Evolutionary conservation across 148 eudicot genomes (phyloP).

Genomic region (Vaccinium corymbosum): DNA sequence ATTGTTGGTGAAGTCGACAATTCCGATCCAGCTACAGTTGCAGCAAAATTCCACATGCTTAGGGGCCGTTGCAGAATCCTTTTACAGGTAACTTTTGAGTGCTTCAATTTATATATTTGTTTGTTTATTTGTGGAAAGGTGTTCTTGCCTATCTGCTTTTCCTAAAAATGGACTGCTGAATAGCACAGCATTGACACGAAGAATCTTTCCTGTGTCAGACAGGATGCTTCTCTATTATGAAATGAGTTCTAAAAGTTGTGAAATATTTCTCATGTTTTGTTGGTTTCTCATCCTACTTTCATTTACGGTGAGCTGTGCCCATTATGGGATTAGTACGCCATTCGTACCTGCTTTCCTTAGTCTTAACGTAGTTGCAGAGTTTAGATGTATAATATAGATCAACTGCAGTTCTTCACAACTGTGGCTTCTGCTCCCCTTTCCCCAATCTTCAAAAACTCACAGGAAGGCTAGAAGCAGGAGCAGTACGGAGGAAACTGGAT

Average conservation of each 20-base stretch:
- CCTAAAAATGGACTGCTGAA: background rate
- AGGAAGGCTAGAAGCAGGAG: background rate
- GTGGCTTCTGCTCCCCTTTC: background rate
- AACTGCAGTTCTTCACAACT: background rate
- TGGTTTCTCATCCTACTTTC: background rate
- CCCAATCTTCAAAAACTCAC: background rate
- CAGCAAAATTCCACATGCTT: constrained; percentile 53
- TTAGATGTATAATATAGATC: background rate
- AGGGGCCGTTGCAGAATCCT: constrained; percentile 80
- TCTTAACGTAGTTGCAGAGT: background rate
- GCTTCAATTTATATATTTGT: background rate
- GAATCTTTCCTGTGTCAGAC: background rate
- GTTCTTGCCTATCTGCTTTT: background rate
- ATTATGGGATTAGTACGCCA: background rate
- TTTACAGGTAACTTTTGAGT: constrained; percentile 58
- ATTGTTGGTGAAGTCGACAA: constrained; percentile 46
- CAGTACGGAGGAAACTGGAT: background rate
- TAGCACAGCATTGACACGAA: background rate
- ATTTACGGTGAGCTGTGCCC: background rate
- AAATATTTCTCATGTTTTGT: background rate
- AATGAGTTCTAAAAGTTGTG: background rate
- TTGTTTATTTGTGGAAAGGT: background rate
- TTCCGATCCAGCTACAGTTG: constrained; percentile 29
- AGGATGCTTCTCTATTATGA: constrained; percentile 2
- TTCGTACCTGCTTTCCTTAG: background rate